Conservation (phyloP, 2,329 filamentous ascomycete species). For the Aspergillus spinulosporus region DNA sequence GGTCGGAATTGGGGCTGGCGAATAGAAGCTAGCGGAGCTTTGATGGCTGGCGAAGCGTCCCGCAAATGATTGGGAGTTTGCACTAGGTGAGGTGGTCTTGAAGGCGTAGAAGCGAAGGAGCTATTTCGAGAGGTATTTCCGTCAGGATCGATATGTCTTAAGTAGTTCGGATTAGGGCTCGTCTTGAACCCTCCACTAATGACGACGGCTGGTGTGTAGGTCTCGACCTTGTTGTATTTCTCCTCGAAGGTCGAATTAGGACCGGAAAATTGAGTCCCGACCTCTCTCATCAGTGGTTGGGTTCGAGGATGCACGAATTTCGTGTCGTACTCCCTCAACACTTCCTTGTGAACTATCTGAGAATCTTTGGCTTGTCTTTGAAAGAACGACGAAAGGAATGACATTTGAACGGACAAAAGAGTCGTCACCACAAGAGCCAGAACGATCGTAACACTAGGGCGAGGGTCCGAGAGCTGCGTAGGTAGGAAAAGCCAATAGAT, state of each 20-base stretch:
- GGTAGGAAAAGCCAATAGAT: slow-evolving; percentile 89
- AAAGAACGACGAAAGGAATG: slow-evolving; percentile 71
- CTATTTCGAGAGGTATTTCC: slow-evolving; percentile 41
- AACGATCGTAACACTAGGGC: slow-evolving; percentile 81
- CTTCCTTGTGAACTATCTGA: slow-evolving; percentile 82
- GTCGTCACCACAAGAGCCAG: slow-evolving; percentile 75
- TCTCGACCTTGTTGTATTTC: slow-evolving; percentile 57
- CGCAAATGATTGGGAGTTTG: slow-evolving; percentile 49
- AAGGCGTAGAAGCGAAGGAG: slow-evolving; percentile 47
- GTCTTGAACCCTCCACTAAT: slow-evolving; percentile 76
- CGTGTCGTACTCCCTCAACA: slow-evolving; percentile 90
- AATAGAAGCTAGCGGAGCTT: slow-evolving; percentile 47
- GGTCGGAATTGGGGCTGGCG: slow-evolving; percentile 57
- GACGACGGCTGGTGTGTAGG: slow-evolving; percentile 62
- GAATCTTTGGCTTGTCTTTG: slow-evolving; percentile 83
- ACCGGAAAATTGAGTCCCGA: slow-evolving; percentile 72
- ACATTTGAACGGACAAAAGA: slow-evolving; percentile 75
- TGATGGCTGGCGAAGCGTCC: slow-evolving; percentile 48
- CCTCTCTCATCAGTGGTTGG: slow-evolving; percentile 75
- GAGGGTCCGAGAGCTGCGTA: slow-evolving; percentile 69
- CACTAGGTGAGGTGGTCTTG: slow-evolving; percentile 37
- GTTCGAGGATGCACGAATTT: slow-evolving; percentile 91
- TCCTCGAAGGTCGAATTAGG: slow-evolving; percentile 45
- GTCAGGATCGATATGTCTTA: slow-evolving; percentile 70
- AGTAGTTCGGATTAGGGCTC: slow-evolving; percentile 80